A percentile compares a stretch with the other conserved stretches of the same genome.
These are phyloP conservation scores for Diaporthe sp. DNA, from an alignment of 2,329 filamentous ascomycete species.

Conservation along the genomic window DNA sequence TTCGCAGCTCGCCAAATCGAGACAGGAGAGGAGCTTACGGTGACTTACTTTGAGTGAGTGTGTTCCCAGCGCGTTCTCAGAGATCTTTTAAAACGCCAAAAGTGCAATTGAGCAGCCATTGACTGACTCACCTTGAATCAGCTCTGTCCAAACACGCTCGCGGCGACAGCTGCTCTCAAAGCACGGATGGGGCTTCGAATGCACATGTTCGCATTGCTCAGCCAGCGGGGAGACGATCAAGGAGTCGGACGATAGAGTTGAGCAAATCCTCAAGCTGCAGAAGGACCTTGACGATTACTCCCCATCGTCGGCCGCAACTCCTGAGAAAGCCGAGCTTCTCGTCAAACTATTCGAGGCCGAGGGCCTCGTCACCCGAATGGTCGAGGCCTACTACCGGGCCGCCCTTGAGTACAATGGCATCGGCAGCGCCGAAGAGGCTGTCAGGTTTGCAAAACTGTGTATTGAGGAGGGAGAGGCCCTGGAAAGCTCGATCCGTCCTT, in stretches of 20 bases:
- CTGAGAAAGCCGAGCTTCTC: conserved; percentile 54
- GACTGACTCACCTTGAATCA: conserved; percentile 13
- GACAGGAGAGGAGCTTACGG: conserved; percentile 58
- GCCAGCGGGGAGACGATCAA: conserved; percentile 45
- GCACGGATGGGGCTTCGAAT: conserved; percentile 56
- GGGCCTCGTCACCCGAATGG: conserved; percentile 48
- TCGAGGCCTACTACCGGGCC: conserved; percentile 55
- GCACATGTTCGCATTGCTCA: conserved; percentile 55
- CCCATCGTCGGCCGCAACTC: conserved; percentile 46
- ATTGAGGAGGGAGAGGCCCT: conserved; percentile 48
- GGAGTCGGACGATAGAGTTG: conserved; percentile 53
- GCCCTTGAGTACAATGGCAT: conserved; percentile 57
- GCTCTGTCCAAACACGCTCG: conserved; percentile 50
- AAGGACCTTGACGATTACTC: conserved; percentile 54
- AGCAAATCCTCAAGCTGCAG: conserved; percentile 50
- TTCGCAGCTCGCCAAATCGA: conserved; percentile 54
- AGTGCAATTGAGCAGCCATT: neutral
- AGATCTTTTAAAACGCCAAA: neutral
- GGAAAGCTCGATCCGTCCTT: conserved; percentile 50
- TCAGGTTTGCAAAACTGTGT: conserved; percentile 50
- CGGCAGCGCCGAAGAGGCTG: conserved; percentile 50
- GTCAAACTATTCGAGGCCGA: conserved; percentile 55
- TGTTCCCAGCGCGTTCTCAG: too few relatives aligned
- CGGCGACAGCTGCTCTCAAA: conserved; percentile 50
- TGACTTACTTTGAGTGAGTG: conserved; percentile 57